phyloP scores from a whole-genome alignment of 1,284 basidiomycete species.

The Austroboletus olivaceoglutinosus region DNA sequence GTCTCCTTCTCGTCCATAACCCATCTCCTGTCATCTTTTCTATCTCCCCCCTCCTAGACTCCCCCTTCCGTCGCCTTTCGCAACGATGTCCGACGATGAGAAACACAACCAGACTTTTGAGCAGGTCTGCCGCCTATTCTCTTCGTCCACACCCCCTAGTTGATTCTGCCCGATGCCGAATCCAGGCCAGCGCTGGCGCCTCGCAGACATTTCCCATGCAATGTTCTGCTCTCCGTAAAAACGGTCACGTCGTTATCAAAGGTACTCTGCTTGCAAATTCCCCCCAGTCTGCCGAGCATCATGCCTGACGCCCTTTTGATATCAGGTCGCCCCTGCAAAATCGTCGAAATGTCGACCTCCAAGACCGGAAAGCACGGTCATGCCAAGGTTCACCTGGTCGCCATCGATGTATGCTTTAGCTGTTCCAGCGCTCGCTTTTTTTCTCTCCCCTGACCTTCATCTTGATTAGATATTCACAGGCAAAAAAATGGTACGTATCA shows the following conservation, averaged over 20 bases:
- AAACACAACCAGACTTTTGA: conserved; percentile 93
- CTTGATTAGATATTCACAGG: conserved; percentile 83
- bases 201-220: conserved; percentile 92
- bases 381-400: conserved; percentile 98
- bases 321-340: conserved; percentile 94
- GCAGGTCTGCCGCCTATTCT: conserved; percentile 44
- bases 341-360: conserved; percentile 99
- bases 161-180: conserved; percentile 23
- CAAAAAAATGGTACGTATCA: conserved; percentile 72
- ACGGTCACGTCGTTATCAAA: conserved; percentile 98
- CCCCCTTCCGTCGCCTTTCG: conserved; percentile 6
- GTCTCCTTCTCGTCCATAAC: conserved; percentile 22
- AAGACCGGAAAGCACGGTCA: conserved; percentile 99
- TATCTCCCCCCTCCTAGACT: conserved; percentile 18
- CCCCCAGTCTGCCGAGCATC: not conserved
- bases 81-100: conserved; percentile 87
- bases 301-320: conserved; percentile 4
- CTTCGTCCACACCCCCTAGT: conserved; percentile 14
- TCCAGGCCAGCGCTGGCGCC: conserved; percentile 74
- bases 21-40: conserved; percentile 21
- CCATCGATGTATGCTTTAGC: conserved; percentile 78
- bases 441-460: conserved; percentile 3
- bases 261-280: conserved; percentile 36
- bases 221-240: conserved; percentile 95
- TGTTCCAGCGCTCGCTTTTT: conserved; percentile 7